Conservation (phyloP, 2,329 filamentous ascomycete species). For the Sporothrix dimorphospora region DNA sequence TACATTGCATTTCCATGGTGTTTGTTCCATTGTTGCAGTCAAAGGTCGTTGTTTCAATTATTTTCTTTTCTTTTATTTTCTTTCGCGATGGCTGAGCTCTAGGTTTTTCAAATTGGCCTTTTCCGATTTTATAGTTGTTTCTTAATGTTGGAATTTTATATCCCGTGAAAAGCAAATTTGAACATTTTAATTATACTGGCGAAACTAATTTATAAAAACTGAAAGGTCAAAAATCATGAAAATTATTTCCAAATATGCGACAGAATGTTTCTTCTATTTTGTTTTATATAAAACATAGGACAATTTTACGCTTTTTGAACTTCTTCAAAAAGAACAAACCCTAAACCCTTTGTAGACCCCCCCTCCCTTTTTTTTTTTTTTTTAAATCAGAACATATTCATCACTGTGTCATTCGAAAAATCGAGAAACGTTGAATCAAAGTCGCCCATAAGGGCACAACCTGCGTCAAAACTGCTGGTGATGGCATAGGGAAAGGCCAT, state of each 20-base stretch:
- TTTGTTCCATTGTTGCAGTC: background rate
- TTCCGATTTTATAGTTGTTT: background rate
- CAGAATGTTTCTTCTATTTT: too few species aligned
- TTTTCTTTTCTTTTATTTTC: too few species aligned
- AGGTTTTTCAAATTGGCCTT: background rate
- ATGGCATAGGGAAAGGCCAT: conserved; percentile 3
- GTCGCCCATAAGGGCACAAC: background rate
- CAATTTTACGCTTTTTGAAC: background rate
- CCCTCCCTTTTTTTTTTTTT: too few species aligned
- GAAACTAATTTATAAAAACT: too few species aligned
- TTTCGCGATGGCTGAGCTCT: too few species aligned
- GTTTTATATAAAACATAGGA: too few species aligned
- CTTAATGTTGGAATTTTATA: background rate
- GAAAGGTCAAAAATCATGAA: too few species aligned
- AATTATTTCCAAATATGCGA: too few species aligned
- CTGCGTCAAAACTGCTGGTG: background rate
- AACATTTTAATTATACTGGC: too few species aligned
- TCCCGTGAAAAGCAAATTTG: too few species aligned
- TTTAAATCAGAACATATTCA: conserved; percentile 22
- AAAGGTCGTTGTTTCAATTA: too few species aligned
- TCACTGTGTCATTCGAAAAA: conserved; percentile 2
- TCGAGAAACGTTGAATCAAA: conserved; percentile 15
- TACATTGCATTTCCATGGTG: conserved; percentile 3
- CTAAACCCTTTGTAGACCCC: too few species aligned
- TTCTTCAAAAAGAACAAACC: background rate